These are phyloP conservation scores for Lonicera japonica DNA, from an alignment of 129 eudicot genomes.

Conservation along the genomic window DNA sequence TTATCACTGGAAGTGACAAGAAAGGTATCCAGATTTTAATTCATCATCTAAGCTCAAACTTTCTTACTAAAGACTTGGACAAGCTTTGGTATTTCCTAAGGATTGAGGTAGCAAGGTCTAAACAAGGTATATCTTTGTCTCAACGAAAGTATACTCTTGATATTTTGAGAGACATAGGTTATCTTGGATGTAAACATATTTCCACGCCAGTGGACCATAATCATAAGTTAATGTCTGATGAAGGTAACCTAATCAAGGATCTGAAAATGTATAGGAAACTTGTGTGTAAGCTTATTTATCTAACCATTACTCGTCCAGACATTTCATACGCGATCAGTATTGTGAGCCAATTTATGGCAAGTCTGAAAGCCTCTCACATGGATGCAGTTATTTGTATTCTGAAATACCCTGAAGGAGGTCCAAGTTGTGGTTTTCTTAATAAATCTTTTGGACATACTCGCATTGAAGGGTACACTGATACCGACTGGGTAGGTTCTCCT, in stretches of 20 bases:
- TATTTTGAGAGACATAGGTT: not conserved
- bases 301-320: not conserved
- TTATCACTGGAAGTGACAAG: no score
- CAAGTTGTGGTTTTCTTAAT: not conserved
- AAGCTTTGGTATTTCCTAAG: not conserved
- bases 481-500: slow-evolving; percentile 1
- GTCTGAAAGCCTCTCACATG: not conserved
- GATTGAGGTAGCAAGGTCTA: not conserved
- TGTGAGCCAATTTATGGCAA: not conserved
- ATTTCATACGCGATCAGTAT: not conserved
- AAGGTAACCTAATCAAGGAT: not conserved
- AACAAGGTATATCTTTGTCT: not conserved
- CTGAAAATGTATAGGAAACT: not conserved
- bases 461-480: not conserved
- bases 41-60: not conserved
- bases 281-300: not conserved
- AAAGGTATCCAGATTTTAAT: no score
- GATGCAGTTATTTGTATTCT: not conserved
- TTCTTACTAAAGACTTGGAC: not conserved
- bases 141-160: not conserved
- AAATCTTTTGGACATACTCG: not conserved
- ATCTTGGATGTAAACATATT: not conserved
- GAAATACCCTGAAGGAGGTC: not conserved
- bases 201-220: not conserved
- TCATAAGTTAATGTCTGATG: not conserved